These are phyloP conservation scores for Silene latifolia DNA, from an alignment of 148 eudicot species.

Conservation along the genomic window DNA sequence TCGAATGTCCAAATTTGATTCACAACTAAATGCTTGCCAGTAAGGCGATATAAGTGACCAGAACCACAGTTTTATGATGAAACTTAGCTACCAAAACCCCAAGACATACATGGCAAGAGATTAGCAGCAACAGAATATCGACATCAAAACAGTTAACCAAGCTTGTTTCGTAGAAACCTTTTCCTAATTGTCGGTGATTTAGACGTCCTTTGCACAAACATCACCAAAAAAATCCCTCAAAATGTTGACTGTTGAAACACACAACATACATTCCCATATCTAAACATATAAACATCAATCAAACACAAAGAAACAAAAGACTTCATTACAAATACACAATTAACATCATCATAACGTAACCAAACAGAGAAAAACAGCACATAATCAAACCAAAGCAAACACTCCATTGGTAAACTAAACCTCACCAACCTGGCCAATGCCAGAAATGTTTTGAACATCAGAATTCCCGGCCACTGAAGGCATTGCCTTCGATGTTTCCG, in stretches of 20 bases:
- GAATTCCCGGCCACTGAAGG: slow-evolving; percentile 17
- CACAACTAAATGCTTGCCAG: not conserved
- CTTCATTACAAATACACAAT: not conserved
- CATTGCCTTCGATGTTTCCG: slow-evolving; percentile 17
- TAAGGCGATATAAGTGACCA: not conserved
- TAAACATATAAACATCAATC: not conserved
- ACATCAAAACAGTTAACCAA: too few species aligned
- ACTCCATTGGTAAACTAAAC: not conserved
- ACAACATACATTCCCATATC: slow-evolving; percentile 4
- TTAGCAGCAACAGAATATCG: too few species aligned
- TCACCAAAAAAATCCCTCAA: not conserved
- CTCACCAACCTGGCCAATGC: slow-evolving; percentile 28
- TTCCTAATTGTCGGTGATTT: too few species aligned
- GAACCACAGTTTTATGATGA: not conserved
- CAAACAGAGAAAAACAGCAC: not conserved
- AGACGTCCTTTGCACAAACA: not conserved
- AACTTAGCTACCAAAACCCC: too few species aligned
- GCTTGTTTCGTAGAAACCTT: too few species aligned
- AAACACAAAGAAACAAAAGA: slow-evolving; percentile 5
- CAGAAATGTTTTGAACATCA: slow-evolving; percentile 21
- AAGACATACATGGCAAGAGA: too few species aligned
- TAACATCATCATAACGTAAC: not conserved
- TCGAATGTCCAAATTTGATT: not conserved
- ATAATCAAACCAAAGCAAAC: not conserved
- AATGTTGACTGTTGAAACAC: not conserved